Evolutionary conservation across 2,329 filamentous ascomycete species (phyloP), one percentile per base, ranked within the genome.

Genomic region (Stemphylium lycopersici): DNA sequence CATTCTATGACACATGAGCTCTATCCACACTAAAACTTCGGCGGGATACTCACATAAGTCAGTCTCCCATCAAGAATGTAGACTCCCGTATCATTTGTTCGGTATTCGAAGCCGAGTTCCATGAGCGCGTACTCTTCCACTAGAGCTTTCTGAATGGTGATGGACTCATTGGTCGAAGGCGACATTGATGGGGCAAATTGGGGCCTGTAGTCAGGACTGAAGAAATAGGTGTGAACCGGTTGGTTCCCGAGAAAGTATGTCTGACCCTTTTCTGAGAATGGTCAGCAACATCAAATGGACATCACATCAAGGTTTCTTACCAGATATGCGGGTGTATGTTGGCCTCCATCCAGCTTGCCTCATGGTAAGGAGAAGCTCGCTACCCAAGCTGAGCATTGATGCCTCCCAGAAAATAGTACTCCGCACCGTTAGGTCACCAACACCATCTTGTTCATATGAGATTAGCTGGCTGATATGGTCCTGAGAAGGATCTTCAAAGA

Each of bases 331-430:
- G 18, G 48, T 45, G 36, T 67, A 68, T 2, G 49, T 22, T 4
- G 62, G 55, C 47, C 55, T 62, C 66, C 66, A 69, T 2, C 65
- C 65, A 12, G 38, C 50, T n/a, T 26, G 24, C 48, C 48, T 58
- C 44, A 65, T 48, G 0, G 58, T 63, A 2, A 46, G 20, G 2
- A 67, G 26, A 13, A 69, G 55, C 33, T 67, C 66, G 39, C 66
- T 67, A 3, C 62, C 60, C n/a, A 58, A 12, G 1, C 45, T 34
- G 1, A 59, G 36, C n/a, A 45, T 33, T 1, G 62, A 56, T 3
- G 58, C 29, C 46, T 68, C 63, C 63, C 65, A 67, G 32, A 62
- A 64, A 0, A 67, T 47, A 0, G 63, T 66, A 24, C 63, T 62
- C 8, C 47, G 49, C 3, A 65, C 39, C 20, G 22, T 6, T 12